Evolutionary conservation across 1,284 basidiomycete genomes (phyloP).

Genomic region (Phaffia rhodozyma): DNA sequence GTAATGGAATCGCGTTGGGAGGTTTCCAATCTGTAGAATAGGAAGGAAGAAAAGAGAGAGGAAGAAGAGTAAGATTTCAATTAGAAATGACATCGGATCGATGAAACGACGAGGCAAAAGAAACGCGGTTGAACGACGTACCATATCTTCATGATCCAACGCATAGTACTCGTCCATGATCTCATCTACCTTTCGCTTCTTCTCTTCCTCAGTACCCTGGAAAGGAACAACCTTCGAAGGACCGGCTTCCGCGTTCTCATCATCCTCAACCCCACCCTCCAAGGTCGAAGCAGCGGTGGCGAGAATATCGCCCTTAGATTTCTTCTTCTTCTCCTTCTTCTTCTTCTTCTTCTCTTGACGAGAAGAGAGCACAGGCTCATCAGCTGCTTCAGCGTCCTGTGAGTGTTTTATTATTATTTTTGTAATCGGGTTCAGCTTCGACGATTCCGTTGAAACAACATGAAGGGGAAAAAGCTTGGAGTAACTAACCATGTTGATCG

Average conservation of each 20-base stretch:
- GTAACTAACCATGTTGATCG: constrained; percentile 34
- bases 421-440: not conserved
- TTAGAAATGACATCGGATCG: not conserved
- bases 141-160: constrained; percentile 92
- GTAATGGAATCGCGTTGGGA: constrained; percentile 92
- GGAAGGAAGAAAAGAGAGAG: constrained; percentile 8
- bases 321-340: constrained; percentile 45
- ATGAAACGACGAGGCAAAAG: not conserved
- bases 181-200: constrained; percentile 60
- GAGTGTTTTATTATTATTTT: not conserved
- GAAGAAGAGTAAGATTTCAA: not conserved
- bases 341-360: constrained; percentile 40
- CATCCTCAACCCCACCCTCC: constrained; percentile 56
- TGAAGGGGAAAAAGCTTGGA: not conserved
- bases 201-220: constrained; percentile 77
- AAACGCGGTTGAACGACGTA: constrained; percentile 35
- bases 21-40: constrained; percentile 57
- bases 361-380: constrained; percentile 25
- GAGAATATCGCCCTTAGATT: constrained; percentile 29
- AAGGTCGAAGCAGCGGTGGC: constrained; percentile 45
- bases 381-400: constrained; percentile 35
- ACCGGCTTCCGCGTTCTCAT: constrained; percentile 23
- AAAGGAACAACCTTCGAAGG: constrained; percentile 48
- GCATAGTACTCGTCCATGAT: constrained; percentile 84
- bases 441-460: not conserved